Evolutionary conservation across 192 early-diverging fungal species (phyloP).

Genomic region (Oehlia diaphana): DNA sequence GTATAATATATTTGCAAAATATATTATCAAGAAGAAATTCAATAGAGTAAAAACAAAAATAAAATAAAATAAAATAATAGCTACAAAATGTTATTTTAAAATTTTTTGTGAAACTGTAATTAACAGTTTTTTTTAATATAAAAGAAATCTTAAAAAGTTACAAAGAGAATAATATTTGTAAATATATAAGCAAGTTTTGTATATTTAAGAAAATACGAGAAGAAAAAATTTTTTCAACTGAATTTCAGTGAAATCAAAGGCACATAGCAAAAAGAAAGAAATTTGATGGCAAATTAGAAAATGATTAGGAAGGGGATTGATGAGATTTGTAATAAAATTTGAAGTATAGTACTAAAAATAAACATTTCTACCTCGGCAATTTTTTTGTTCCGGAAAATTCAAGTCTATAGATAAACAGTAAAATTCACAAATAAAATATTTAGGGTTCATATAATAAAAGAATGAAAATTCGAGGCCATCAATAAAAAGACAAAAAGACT

Average conservation of each 20-base stretch:
- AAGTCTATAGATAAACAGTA: background rate
- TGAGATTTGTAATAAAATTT: background rate
- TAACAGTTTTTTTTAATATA: background rate
- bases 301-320: background rate
- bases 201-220: background rate
- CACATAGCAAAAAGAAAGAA: background rate
- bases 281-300: background rate
- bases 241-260: background rate
- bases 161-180: background rate
- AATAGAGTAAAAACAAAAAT: no score
- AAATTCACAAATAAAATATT: background rate
- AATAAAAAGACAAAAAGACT: background rate
- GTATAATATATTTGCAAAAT: no score
- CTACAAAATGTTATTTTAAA: background rate
- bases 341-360: background rate
- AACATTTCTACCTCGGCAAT: background rate
- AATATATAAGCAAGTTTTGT: background rate
- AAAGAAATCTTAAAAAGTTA: background rate
- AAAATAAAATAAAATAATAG: no score
- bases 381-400: background rate
- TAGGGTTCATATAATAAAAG: background rate
- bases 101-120: background rate
- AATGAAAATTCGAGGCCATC: background rate
- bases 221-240: background rate
- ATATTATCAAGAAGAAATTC: no score